Percentiles rank a stretch among this genome's conserved stretches.
Evolutionary conservation across 1,139 yeast species (phyloP).

Genomic region (Candida sp.): DNA sequence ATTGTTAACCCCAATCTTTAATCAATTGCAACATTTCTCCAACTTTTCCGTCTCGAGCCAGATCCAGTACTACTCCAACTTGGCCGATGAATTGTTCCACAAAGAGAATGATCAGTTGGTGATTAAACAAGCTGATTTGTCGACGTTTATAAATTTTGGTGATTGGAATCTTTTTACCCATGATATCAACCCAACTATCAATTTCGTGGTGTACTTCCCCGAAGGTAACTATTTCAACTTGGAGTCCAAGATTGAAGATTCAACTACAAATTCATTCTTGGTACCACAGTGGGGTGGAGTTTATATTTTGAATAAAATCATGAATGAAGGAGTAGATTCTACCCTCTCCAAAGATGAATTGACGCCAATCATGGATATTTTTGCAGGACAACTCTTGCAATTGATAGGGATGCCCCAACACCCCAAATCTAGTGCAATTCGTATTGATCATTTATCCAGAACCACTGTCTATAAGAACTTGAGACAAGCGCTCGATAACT

Average conservation of each 20-base stretch:
- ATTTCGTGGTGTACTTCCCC: conserved; percentile 68
- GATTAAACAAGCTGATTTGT: conserved; percentile 44
- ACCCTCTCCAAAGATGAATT: conserved; percentile 45
- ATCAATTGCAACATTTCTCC: conserved; percentile 45
- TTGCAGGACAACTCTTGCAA: conserved; percentile 71
- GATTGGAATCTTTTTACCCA: conserved; percentile 70
- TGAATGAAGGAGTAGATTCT: conserved; percentile 17
- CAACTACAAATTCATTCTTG: conserved; percentile 63
- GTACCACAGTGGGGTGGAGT: conserved; percentile 94
- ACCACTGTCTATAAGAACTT: conserved; percentile 54
- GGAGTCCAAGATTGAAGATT: conserved; percentile 44
- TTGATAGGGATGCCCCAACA: conserved; percentile 63
- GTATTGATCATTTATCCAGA: conserved; percentile 68
- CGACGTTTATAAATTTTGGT: conserved; percentile 73
- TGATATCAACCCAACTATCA: conserved; percentile 60
- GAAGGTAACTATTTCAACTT: conserved; percentile 32
- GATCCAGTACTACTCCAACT: conserved; percentile 62
- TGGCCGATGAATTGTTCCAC: conserved; percentile 24
- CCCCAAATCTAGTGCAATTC: conserved; percentile 53
- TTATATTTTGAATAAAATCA: conserved; percentile 43
- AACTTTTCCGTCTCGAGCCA: conserved; percentile 80
- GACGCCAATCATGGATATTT: conserved; percentile 58
- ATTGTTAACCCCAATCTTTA: conserved; percentile 25
- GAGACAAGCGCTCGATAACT: conserved; percentile 47
- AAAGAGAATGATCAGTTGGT: conserved; percentile 29